phyloP scores from a whole-genome alignment of 768 basidiomycete genomes.

The Suillus fuscotomentosus region DNA sequence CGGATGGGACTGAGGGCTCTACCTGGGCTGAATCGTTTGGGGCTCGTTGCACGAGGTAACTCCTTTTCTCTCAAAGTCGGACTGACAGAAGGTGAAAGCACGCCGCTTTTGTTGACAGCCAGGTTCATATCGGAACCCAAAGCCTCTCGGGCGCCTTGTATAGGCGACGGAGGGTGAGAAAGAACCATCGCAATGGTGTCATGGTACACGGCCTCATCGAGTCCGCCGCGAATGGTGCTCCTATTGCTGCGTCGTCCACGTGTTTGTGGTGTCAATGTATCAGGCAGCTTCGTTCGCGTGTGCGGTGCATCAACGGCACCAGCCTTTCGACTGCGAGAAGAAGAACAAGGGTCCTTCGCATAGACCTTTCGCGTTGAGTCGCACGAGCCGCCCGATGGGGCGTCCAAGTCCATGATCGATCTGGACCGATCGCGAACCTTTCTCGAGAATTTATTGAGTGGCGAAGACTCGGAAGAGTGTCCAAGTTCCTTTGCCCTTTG shows the following conservation, averaged over 20 bases:
- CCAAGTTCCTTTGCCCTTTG: not conserved
- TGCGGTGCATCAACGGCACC: not conserved
- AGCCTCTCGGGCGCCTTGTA: conserved; percentile 1
- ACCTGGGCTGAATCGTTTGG: conserved; percentile 21
- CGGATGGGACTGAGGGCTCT: conserved; percentile 29
- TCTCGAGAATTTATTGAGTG: not conserved
- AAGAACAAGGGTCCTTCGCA: not conserved
- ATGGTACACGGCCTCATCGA: conserved; percentile 5
- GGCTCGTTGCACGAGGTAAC: conserved; percentile 11
- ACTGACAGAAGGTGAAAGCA: not conserved
- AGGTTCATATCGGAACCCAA: conserved; percentile 9
- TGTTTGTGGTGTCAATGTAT: not conserved
- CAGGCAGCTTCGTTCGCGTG: not conserved
- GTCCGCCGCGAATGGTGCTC: conserved; percentile 5
- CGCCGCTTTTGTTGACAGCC: not conserved
- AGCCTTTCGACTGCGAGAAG: not conserved
- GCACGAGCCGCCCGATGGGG: not conserved
- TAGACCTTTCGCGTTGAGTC: not conserved
- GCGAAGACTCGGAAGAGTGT: not conserved
- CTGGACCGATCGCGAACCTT: conserved; percentile 19
- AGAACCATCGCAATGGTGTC: conserved; percentile 22
- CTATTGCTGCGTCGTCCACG: conserved; percentile 20
- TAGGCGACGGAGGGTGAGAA: conserved; percentile 23
- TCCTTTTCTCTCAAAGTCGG: conserved; percentile 5
- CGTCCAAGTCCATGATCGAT: conserved; percentile 1